A percentile compares a stretch with the other conserved stretches of the same genome.
phyloP scores from a whole-genome alignment of 164 flowering plant genomes.

The Macadamia tetraphylla region DNA sequence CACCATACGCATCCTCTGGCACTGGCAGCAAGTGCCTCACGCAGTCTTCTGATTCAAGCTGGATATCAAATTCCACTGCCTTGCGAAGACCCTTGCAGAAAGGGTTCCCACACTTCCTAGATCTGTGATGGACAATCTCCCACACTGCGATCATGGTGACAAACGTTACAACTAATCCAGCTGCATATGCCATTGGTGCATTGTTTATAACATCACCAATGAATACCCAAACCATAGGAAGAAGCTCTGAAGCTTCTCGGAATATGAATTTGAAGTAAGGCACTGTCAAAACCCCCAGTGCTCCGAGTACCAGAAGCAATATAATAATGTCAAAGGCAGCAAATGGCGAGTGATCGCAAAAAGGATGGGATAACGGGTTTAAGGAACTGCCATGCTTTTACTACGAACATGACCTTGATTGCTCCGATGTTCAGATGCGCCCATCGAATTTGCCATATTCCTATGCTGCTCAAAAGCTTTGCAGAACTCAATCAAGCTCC shows the following conservation, averaged over 20 bases:
- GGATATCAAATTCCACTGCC: conserved; percentile 58
- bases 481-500: conserved; percentile 54
- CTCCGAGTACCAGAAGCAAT: conserved; percentile 31
- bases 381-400: conserved; percentile 19
- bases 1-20: conserved; percentile 22
- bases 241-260: conserved; percentile 25
- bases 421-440: conserved; percentile 15
- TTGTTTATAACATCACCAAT: conserved; percentile 23
- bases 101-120: conserved; percentile 50
- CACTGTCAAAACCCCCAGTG: conserved; percentile 27
- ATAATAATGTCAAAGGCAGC: conserved; percentile 38
- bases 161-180: conserved; percentile 26
- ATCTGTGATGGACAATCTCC: conserved; percentile 29
- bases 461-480: conserved; percentile 43
- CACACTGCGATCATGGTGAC: conserved; percentile 24
- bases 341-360: conserved; percentile 36
- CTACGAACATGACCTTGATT: conserved; percentile 18
- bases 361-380: conserved; percentile 29
- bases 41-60: conserved; percentile 58
- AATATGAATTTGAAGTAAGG: conserved; percentile 37
- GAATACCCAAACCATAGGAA: conserved; percentile 20
- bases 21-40: conserved; percentile 35
- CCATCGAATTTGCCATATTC: conserved; percentile 18
- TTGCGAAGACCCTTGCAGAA: conserved; percentile 49
- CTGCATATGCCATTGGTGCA: conserved; percentile 31